Evolutionary conservation across 305 asterid genomes (phyloP).

Genomic region (Euphrasia arctica): DNA sequence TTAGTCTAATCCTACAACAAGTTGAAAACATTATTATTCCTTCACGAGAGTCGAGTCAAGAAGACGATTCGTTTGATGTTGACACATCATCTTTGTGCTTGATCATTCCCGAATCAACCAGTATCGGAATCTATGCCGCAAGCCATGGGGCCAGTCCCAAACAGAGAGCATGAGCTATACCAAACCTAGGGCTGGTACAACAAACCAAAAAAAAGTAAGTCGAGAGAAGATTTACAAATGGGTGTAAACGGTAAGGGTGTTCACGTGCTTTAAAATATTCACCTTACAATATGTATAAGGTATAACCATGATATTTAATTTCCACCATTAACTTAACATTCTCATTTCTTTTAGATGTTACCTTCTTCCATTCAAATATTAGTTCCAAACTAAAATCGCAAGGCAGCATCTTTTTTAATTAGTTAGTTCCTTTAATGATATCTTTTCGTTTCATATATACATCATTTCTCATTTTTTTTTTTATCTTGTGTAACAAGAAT

Average conservation of each 20-base stretch:
- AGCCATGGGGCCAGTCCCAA: slow-evolving; percentile 96
- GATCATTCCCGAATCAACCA: slow-evolving; percentile 91
- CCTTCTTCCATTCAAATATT: not conserved
- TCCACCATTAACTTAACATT: not conserved
- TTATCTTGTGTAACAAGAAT: slow-evolving; percentile 4
- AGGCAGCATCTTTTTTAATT: no score
- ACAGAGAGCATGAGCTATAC: slow-evolving; percentile 89
- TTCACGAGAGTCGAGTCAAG: slow-evolving; percentile 16
- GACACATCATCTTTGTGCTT: slow-evolving; percentile 84
- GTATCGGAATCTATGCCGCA: slow-evolving; percentile 88
- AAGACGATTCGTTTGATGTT: slow-evolving; percentile 47
- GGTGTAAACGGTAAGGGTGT: not conserved
- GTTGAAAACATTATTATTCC: slow-evolving; percentile 9
- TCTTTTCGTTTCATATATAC: not conserved
- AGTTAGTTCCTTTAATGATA: not conserved
- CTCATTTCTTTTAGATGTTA: not conserved
- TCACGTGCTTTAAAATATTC: no score
- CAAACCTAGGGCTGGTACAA: slow-evolving; percentile 75
- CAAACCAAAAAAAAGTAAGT: not conserved
- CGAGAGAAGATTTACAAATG: not conserved
- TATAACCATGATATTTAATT: not conserved
- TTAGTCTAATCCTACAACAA: not conserved
- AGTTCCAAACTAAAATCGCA: not conserved
- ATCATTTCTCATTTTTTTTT: not conserved
- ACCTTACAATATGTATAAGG: no score